Evolutionary conservation across 345 rosid genomes (phyloP).

Genomic region (Boechera retrofracta): DNA sequence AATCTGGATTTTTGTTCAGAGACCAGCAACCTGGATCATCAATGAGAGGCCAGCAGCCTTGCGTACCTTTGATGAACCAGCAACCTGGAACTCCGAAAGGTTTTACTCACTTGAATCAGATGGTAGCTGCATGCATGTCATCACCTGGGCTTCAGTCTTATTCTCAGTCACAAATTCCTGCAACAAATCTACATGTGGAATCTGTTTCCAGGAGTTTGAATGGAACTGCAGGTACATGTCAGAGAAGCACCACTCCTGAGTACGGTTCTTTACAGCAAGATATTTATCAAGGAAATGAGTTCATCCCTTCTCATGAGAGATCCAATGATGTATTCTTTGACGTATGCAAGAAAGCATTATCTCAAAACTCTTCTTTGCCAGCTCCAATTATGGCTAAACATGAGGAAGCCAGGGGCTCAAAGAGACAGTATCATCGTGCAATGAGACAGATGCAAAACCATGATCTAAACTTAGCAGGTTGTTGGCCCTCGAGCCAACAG

Average conservation of each 20-base stretch:
- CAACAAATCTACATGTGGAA: conserved; percentile 38
- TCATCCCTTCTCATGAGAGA: conserved; percentile 41
- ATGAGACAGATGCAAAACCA: conserved; percentile 45
- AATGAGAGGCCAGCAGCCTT: conserved; percentile 31
- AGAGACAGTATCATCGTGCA: conserved; percentile 51
- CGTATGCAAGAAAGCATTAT: conserved; percentile 38
- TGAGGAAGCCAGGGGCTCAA: conserved; percentile 51
- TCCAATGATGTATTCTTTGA: conserved; percentile 37
- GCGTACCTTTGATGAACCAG: conserved; percentile 26
- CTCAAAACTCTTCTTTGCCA: conserved; percentile 41
- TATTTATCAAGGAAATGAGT: conserved; percentile 38
- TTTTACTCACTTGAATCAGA: conserved; percentile 42
- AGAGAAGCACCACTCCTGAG: conserved; percentile 35
- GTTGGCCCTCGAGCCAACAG: conserved; percentile 33
- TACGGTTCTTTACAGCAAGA: conserved; percentile 34
- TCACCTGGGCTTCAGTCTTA: conserved; percentile 32
- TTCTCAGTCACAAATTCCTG: conserved; percentile 38
- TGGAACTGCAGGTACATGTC: conserved; percentile 37
- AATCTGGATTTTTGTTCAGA: conserved; percentile 24
- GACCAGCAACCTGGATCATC: conserved; percentile 45
- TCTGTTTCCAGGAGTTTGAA: conserved; percentile 34
- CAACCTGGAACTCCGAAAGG: conserved; percentile 44
- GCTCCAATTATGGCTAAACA: conserved; percentile 38
- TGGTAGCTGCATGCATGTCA: conserved; percentile 36
- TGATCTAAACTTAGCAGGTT: conserved; percentile 30